Percentiles rank a stretch among this genome's conserved stretches.
phyloP scores from a whole-genome alignment of 345 rosid genomes.

The Murraya paniculata region DNA sequence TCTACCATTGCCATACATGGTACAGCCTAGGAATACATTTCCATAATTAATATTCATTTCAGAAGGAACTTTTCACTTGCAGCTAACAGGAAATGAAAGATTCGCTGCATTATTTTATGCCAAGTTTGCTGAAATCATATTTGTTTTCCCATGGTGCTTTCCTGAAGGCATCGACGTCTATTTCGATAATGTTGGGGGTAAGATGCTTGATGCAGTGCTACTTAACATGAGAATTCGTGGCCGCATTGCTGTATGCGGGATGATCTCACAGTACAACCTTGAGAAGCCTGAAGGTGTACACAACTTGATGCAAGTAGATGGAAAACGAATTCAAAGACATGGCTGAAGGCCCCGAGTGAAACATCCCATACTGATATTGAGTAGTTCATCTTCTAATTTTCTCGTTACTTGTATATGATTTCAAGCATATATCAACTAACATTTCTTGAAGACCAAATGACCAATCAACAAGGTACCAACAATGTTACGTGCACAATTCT shows the following conservation, averaged over 20 bases:
- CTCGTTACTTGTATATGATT: background rate
- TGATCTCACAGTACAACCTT: slow-evolving; percentile 58
- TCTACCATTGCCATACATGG: background rate
- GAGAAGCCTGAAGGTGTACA: slow-evolving; percentile 33
- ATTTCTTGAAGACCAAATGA: background rate
- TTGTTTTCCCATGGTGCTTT: slow-evolving; percentile 32
- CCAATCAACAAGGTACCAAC: background rate
- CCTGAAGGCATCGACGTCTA: slow-evolving; percentile 55
- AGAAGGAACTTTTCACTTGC: background rate
- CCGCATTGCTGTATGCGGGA: slow-evolving; percentile 23
- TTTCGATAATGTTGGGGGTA: slow-evolving; percentile 53
- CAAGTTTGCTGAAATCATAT: background rate
- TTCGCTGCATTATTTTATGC: background rate
- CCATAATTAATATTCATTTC: background rate
- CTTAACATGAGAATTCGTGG: slow-evolving; percentile 31
- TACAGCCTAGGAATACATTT: too few species aligned
- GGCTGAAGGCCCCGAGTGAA: too few species aligned
- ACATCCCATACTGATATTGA: too few species aligned
- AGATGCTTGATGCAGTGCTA: slow-evolving; percentile 54
- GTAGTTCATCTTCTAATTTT: too few species aligned
- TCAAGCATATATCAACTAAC: background rate
- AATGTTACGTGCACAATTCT: background rate
- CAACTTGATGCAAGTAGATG: slow-evolving; percentile 14
- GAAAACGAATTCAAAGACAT: too few species aligned
- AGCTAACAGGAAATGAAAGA: background rate